Base-by-base conservation (phyloP, 768 basidiomycete genomes). In the Mycena chlorophos region DNA sequence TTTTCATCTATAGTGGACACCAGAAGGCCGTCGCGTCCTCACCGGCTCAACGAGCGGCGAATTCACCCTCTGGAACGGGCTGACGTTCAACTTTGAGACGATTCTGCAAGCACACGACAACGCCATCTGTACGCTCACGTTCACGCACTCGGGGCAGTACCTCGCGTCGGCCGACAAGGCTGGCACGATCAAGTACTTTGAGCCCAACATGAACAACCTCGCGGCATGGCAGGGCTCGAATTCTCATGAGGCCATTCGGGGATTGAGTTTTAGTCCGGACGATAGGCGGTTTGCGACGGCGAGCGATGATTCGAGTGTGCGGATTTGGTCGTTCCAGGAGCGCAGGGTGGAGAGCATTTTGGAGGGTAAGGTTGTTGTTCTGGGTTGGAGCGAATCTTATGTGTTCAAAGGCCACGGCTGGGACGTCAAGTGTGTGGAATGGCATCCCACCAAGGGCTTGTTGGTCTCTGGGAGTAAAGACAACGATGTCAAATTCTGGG, bases 61-160 rank as follows among this genome's bases (percentile, higher is more conserved):
- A 73, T 98, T 99, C 72, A 98, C 96, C 1, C 82, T 98, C 5
- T 98, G 97, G 97, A 99, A 99, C 63, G 96, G 96, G 25, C 80
- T 96, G 22, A 98, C 97, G 0, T 99, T 98, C 85, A 99, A 98
- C 74, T 99, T 98, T 67, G 97, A 99, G 72, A 97, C 96, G 0
- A 98, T 99, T 63, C 83, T 98, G n/a, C 96, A 98, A 73, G 96
- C 95, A 1, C 97, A 99, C 71, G 97, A 99, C 67, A 87, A 89
- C 2, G 90, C 94, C 34, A 91, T 99, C 54, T 93, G 95, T 34
- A 82, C 93, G 0, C 83, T 98, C 69, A 75, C 82, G 16, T 99
- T 95, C 72, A 92, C 92, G 0, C 93, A 97, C 63, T 91, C 91
- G 0, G 97, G 96, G n/a, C 79, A 87, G 16, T 98, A 91, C 71